Base-by-base conservation (phyloP, 1,139 yeast species). In the Sugiyamaella grinbergsii region DNA sequence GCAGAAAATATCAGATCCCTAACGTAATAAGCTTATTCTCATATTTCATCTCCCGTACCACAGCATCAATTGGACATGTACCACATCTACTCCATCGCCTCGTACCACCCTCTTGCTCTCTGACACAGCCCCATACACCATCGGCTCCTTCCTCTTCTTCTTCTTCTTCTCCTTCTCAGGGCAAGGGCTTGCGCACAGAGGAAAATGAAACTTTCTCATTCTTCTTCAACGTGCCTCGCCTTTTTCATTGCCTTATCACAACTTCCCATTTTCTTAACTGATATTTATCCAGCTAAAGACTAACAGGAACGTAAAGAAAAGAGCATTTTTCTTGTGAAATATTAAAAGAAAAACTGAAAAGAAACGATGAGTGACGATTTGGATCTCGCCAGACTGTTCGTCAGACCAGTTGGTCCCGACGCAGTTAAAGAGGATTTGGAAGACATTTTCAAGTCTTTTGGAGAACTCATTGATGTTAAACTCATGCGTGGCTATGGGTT, bases 401-500 rank as follows among this genome's bases (percentile, higher is more conserved):
- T 51, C 7, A 26, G 51, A 42, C 54, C 52, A 2, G 38, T 51
- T 19, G 52, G 49, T 20, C 54, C 52, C 13, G 48, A 42, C 18
- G 53, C 45, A 16, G 41, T 42, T 23, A 40, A 44, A 32, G 54
- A 49, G 34, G 91, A 88, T 39, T 66, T 93, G 13, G 82, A 83
- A 31, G 78, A 78, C 55, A 75, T 74, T 46, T 86, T 91, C 61
- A 70, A 77, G 36, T 73, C 74, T 56, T 88, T 72, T 69, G 97
- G 97, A 0, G 75, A 77, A 15, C 78, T 91, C 26, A 88, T 82
- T 51, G 78, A 72, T 8, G 73, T 83, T 2, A 72, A 88, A 45
- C 75, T 90, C 10, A 83, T 90, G 6, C 72, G 88, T 58, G 86
- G 98, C 0, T 93, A 91, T 64, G 98, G 87, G 0, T 91, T 91